Evolutionary conservation across 768 basidiomycete genomes (phyloP).

Genomic region (Cantharellus cinnabarinus): DNA sequence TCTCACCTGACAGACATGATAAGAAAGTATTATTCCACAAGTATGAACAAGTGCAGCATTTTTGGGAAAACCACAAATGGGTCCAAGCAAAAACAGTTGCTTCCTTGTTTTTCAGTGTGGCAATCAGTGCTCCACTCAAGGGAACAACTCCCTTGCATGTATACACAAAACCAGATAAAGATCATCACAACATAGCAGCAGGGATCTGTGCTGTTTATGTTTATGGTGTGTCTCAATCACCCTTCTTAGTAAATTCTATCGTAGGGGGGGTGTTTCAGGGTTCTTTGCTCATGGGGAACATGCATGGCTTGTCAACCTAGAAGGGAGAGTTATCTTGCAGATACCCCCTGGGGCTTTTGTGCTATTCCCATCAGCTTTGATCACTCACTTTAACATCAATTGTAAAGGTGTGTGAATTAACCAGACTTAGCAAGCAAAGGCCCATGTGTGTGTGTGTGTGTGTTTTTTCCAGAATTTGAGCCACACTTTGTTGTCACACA

Average conservation of each 20-base stretch:
- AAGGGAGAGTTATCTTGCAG: neutral
- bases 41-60: too few species aligned
- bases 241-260: neutral
- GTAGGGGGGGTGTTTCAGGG: neutral
- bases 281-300: neutral
- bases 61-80: too few species aligned
- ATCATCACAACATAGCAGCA: neutral
- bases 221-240: neutral
- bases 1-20: too few species aligned
- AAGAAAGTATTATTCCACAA: too few species aligned
- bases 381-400: neutral
- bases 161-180: neutral
- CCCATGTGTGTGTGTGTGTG: neutral
- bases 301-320: neutral
- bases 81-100: too few species aligned
- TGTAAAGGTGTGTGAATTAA: neutral
- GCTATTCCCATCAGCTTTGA: neutral
- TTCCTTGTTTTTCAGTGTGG: neutral
- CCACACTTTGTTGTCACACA: neutral
- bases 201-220: neutral
- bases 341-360: neutral
- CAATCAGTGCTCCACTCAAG: neutral
- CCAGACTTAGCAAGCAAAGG: neutral
- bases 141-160: neutral
- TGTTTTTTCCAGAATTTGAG: neutral